A percentile compares a stretch with the other conserved stretches of the same genome.
Conservation (phyloP, 2,329 filamentous ascomycete genomes). For the Ophiostoma piceae region DNA sequence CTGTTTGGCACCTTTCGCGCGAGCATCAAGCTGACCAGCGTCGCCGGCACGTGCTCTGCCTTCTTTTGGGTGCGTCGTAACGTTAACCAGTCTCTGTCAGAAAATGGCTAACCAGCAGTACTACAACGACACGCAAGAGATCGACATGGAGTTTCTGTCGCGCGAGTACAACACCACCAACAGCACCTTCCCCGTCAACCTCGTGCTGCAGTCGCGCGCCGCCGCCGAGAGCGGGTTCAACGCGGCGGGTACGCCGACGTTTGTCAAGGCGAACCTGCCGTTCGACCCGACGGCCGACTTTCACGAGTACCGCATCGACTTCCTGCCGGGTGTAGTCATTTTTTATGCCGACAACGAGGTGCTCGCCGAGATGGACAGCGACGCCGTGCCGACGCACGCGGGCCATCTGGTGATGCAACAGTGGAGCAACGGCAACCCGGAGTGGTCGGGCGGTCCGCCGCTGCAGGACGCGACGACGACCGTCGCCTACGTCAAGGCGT, state of each 20-base stretch:
- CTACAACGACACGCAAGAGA: conserved; percentile 72
- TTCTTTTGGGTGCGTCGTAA: conserved; percentile 64
- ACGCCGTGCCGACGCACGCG: conserved; percentile 52
- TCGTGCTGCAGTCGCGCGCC: conserved; percentile 66
- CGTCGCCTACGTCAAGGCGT: conserved; percentile 68
- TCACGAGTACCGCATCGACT: conserved; percentile 79
- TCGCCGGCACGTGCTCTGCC: conserved; percentile 65
- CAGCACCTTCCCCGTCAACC: conserved; percentile 57
- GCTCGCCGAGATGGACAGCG: conserved; percentile 52
- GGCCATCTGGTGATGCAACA: conserved; percentile 69
- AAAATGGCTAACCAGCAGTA: conserved; percentile 46
- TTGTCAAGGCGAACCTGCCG: conserved; percentile 51
- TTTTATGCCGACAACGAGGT: conserved; percentile 63
- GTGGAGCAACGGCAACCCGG: conserved; percentile 69
- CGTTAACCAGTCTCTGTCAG: too few species aligned
- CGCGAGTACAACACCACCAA: conserved; percentile 52
- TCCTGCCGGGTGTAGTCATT: conserved; percentile 54
- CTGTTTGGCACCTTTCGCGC: conserved; percentile 66
- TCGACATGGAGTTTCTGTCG: conserved; percentile 75
- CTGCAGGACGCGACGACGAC: conserved; percentile 55
- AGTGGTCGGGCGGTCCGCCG: conserved; percentile 69
- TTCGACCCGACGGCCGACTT: conserved; percentile 62
- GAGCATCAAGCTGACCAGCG: conserved; percentile 57
- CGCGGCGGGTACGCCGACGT: conserved; percentile 55
- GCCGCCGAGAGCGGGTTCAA: conserved; percentile 57